These are phyloP conservation scores for Chlorella vulgaris DNA, from an alignment of 139 green algal species.

Conservation along the genomic window DNA sequence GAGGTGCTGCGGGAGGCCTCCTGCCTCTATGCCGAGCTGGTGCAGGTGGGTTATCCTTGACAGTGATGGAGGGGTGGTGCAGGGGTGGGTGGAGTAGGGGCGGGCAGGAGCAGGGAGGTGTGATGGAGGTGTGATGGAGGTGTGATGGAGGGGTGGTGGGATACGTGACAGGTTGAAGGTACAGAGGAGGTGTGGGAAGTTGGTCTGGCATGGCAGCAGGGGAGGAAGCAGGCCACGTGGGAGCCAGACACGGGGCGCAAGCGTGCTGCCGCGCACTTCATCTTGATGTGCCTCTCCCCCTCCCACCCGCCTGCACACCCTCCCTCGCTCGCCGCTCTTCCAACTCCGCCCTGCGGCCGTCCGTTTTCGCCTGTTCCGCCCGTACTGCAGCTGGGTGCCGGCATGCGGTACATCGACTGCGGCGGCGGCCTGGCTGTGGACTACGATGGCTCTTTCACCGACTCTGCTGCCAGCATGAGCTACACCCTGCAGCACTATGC, in stretches of 20 bases:
- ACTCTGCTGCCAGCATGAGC: constrained; percentile 43
- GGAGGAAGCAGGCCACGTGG: too few relatives aligned
- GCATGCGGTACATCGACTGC: constrained; percentile 60
- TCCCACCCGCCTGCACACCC: too few relatives aligned
- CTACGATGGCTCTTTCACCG: constrained; percentile 61
- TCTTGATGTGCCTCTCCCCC: too few relatives aligned
- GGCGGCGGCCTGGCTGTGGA: constrained; percentile 68
- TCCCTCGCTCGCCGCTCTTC: too few relatives aligned
- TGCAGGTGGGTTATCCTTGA: constrained; percentile 27
- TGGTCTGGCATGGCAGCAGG: too few relatives aligned
- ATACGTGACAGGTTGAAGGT: too few relatives aligned
- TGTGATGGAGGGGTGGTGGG: too few relatives aligned
- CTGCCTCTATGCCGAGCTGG: constrained; percentile 67
- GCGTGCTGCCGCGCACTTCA: too few relatives aligned
- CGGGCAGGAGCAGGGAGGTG: background rate
- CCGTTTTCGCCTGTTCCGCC: background rate
- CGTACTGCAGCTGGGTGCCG: constrained; percentile 46
- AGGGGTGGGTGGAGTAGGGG: background rate
- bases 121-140: too few relatives aligned
- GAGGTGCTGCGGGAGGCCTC: constrained; percentile 68
- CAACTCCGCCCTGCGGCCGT: background rate
- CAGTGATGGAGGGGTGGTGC: background rate
- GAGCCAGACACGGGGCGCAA: too few relatives aligned
- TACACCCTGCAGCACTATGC: constrained; percentile 55
- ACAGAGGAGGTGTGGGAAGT: too few relatives aligned